Conservation (phyloP, 495 filamentous ascomycete species). For the Filosporella fistucella region DNA sequence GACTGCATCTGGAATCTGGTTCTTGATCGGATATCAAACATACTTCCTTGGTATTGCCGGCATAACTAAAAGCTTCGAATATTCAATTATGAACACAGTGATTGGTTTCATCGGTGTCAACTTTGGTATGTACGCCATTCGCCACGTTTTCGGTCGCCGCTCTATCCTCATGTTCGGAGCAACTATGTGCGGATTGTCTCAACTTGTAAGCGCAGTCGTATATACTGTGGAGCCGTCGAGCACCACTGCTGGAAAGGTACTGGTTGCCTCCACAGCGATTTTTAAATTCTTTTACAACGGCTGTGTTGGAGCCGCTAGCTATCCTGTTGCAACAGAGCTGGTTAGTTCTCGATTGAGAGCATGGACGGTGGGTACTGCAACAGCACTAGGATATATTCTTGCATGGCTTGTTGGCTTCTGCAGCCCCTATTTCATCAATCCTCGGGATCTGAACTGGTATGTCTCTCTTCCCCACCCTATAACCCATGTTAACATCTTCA, state of each 20-base stretch:
- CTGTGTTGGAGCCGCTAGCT: conserved; percentile 49
- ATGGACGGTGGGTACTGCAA: conserved; percentile 53
- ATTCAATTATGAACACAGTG: conserved; percentile 48
- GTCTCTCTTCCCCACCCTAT: too few relatives aligned
- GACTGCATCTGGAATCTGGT: conserved; percentile 10
- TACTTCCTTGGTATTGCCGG: conserved; percentile 62
- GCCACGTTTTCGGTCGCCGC: conserved; percentile 43
- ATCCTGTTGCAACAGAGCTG: conserved; percentile 55
- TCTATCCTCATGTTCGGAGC: conserved; percentile 51
- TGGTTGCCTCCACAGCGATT: conserved; percentile 47
- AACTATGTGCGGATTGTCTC: conserved; percentile 42
- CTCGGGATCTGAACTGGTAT: conserved; percentile 50
- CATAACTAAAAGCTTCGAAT: conserved; percentile 53
- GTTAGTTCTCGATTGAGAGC: conserved; percentile 46
- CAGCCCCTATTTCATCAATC: conserved; percentile 58
- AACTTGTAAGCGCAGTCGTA: conserved; percentile 47
- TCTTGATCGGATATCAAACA: conserved; percentile 45
- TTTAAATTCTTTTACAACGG: conserved; percentile 54
- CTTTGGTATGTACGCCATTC: conserved; percentile 47
- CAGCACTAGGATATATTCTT: conserved; percentile 46
- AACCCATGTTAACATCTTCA: too few relatives aligned
- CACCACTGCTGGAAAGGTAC: conserved; percentile 40
- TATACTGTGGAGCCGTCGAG: conserved; percentile 45
- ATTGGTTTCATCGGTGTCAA: conserved; percentile 54
- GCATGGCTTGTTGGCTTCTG: conserved; percentile 55